A percentile compares a stretch with the other conserved stretches of the same genome.
These are phyloP conservation scores for Diaporthe vexans DNA, from an alignment of 2,329 filamentous ascomycete species.

Conservation along the genomic window DNA sequence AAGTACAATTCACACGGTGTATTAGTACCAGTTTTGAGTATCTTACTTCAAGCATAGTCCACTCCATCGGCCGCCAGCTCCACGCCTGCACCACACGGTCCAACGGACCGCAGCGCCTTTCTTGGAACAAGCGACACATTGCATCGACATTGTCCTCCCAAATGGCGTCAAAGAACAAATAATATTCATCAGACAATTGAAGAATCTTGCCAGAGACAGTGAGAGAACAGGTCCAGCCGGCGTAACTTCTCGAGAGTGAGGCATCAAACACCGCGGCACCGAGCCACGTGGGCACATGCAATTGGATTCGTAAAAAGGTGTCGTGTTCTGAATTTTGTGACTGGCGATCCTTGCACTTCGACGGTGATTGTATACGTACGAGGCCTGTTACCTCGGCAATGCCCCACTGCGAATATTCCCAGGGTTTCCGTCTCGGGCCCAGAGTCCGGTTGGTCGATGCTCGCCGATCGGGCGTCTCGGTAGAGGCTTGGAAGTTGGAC, in stretches of 20 bases:
- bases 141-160: not conserved
- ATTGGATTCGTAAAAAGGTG: not conserved
- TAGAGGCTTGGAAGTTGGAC: accelerated
- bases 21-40: no score
- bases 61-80: no score
- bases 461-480: accelerated
- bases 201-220: accelerated
- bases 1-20: no score
- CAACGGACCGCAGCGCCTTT: not conserved
- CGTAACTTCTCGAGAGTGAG: not conserved
- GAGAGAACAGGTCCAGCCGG: not conserved
- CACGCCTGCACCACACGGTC: not conserved
- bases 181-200: accelerated
- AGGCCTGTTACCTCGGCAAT: not conserved
- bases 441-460: not conserved
- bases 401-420: not conserved
- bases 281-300: not conserved
- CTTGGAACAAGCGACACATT: not conserved
- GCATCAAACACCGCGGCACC: not conserved
- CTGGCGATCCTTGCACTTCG: not conserved
- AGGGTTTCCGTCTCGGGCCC: not conserved
- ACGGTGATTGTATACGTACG: not conserved
- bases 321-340: not conserved
- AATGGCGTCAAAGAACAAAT: accelerated
- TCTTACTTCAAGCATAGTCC: not conserved